Evolutionary conservation across 345 rosid species (phyloP).

Genomic region (Hypericum androsaemum): DNA sequence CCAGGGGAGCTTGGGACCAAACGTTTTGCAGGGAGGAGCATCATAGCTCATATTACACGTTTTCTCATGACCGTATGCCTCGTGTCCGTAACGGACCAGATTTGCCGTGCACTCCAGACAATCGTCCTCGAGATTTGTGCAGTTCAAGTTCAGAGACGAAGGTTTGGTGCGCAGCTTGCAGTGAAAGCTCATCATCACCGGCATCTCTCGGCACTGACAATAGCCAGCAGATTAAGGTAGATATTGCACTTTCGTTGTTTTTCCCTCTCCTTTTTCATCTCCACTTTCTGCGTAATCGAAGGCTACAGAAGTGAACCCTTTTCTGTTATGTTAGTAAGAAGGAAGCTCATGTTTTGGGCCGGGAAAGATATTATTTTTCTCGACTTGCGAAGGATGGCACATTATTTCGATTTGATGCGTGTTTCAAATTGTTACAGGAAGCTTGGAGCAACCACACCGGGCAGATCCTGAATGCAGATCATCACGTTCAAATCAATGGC

Average conservation of each 20-base stretch:
- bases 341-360: too few species aligned
- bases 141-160: constrained; percentile 43
- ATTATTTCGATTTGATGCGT: too few species aligned
- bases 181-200: constrained; percentile 22
- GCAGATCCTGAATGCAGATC: constrained; percentile 8
- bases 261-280: background rate
- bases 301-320: too few species aligned
- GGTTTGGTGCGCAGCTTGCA: constrained; percentile 26
- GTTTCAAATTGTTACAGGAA: constrained; percentile 15
- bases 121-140: constrained; percentile 26
- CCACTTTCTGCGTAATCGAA: constrained; percentile 10
- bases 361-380: too few species aligned
- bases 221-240: constrained; percentile 40
- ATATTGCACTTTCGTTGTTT: background rate
- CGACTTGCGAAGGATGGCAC: too few species aligned
- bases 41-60: constrained; percentile 49
- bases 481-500: constrained; percentile 12
- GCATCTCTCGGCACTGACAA: constrained; percentile 27
- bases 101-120: constrained; percentile 26
- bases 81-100: constrained; percentile 34
- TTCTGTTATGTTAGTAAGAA: too few species aligned
- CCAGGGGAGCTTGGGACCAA: constrained; percentile 34
- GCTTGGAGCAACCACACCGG: constrained; percentile 10
- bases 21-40: constrained; percentile 60
- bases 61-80: constrained; percentile 41